Conservation (phyloP, 1,284 basidiomycete genomes). For the Trametes polyzona region DNA sequence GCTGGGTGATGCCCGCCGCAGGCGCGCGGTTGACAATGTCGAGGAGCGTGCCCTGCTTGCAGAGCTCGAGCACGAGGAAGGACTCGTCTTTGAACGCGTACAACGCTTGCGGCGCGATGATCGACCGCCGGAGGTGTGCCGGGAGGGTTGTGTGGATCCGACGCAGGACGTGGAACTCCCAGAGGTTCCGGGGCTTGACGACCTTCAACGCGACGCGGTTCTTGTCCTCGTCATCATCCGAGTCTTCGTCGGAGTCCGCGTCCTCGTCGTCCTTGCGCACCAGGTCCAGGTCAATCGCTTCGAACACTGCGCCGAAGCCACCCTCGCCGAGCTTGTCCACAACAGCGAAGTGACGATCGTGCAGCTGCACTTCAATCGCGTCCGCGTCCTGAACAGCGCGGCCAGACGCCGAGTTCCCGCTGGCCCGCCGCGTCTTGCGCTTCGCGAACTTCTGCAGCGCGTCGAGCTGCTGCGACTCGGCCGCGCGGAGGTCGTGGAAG, state of each 20-base stretch:
- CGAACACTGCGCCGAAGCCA: conserved; percentile 94
- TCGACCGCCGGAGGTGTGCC: conserved; percentile 56
- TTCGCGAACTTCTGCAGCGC: conserved; percentile 67
- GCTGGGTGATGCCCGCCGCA: conserved; percentile 68
- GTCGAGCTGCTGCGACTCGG: conserved; percentile 64
- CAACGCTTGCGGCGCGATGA: conserved; percentile 76
- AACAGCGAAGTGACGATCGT: conserved; percentile 68
- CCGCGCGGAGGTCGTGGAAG: conserved; percentile 65
- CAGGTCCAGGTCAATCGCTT: conserved; percentile 65
- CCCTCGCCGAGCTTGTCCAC: conserved; percentile 94
- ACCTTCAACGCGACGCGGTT: conserved; percentile 89
- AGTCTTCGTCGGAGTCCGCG: conserved; percentile 57
- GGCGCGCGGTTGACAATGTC: conserved; percentile 90
- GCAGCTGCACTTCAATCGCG: conserved; percentile 54
- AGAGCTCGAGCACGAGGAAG: conserved; percentile 87
- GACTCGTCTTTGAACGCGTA: conserved; percentile 90
- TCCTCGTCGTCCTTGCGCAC: conserved; percentile 36
- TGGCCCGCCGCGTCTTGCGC: conserved; percentile 55
- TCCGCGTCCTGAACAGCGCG: conserved; percentile 45
- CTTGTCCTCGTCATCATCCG: conserved; percentile 61
- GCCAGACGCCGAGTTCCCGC: conserved; percentile 47
- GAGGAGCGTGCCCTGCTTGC: conserved; percentile 90
- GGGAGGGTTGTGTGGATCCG: conserved; percentile 75
- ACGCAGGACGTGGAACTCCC: conserved; percentile 93
- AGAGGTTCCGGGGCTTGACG: conserved; percentile 86